Percentiles rank a stretch among this genome's conserved stretches.
Conservation (phyloP, 768 basidiomycete species). For the Russula foetens region DNA sequence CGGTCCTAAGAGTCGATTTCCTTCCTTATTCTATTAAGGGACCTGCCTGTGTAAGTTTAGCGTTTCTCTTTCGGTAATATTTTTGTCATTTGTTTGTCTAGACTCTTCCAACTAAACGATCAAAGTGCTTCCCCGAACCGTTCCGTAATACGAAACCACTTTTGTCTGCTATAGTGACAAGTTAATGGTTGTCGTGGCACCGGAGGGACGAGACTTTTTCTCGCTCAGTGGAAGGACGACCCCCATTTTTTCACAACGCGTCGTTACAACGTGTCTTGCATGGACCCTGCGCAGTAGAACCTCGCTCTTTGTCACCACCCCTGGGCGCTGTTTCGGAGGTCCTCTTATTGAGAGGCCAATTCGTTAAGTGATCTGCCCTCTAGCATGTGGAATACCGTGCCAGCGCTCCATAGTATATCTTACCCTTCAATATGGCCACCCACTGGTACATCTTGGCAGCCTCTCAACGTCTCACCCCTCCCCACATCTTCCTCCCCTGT, state of each 20-base stretch:
- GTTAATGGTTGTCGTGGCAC: not conserved
- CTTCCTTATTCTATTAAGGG: no score
- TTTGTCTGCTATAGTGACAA: not conserved
- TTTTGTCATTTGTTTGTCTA: no score
- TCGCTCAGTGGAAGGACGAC: not conserved
- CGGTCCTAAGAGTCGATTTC: no score
- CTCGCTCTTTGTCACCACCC: not conserved
- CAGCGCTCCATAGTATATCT: not conserved
- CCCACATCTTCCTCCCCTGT: not conserved
- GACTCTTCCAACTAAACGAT: no score
- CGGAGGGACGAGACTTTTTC: not conserved
- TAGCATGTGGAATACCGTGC: not conserved
- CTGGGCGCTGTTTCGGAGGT: not conserved
- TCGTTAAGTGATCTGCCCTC: not conserved
- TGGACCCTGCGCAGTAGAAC: not conserved
- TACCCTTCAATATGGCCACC: not conserved
- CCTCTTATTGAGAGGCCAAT: not conserved
- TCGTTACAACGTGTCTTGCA: not conserved
- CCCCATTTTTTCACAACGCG: not conserved
- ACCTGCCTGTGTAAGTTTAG: no score
- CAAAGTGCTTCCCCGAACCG: no score
- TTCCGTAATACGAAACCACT: no score
- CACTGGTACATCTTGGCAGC: not conserved
- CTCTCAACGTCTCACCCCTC: not conserved
- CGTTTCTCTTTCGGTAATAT: no score